These are phyloP conservation scores for Aphanomyces cochlioides DNA, from an alignment of 352 stramenopile genomes.

Conservation along the genomic window DNA sequence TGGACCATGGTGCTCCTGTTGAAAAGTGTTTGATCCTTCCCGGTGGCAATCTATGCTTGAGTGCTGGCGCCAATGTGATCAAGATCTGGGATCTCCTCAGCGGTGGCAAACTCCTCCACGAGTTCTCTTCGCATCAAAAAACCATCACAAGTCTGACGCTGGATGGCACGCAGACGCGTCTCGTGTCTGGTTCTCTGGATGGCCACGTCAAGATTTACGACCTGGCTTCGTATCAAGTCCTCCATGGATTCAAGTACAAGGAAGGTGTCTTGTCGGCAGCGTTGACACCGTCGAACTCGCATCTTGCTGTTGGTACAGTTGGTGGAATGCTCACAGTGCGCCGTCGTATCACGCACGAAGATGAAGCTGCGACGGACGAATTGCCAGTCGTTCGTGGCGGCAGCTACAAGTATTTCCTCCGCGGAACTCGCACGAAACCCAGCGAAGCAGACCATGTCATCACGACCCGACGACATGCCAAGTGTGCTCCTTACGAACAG, in stretches of 20 bases:
- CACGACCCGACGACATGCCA: conserved; percentile 78
- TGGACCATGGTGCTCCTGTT: conserved; percentile 87
- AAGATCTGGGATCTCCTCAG: conserved; percentile 92
- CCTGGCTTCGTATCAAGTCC: conserved; percentile 87
- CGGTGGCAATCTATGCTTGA: conserved; percentile 76
- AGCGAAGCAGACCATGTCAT: conserved; percentile 72
- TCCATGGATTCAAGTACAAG: conserved; percentile 86
- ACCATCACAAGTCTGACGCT: conserved; percentile 89
- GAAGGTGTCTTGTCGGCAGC: conserved; percentile 74
- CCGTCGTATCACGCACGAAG: conserved; percentile 64
- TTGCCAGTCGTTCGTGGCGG: conserved; percentile 44
- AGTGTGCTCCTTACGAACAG: conserved; percentile 90
- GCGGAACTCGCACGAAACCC: conserved; percentile 80
- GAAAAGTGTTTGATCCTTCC: conserved; percentile 85
- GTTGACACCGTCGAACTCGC: conserved; percentile 80
- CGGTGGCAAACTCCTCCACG: conserved; percentile 78
- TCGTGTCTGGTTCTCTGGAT: conserved; percentile 88
- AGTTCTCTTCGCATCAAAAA: conserved; percentile 91
- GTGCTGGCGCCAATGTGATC: conserved; percentile 83
- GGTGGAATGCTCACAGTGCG: conserved; percentile 82
- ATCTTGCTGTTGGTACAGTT: conserved; percentile 71
- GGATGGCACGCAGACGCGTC: conserved; percentile 79
- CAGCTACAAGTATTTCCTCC: conserved; percentile 88
- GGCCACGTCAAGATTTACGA: conserved; percentile 93
- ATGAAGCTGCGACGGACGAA: conserved; percentile 24